Evolutionary conservation across 164 flowering plant genomes (phyloP).

Genomic region (Vitis labrusca): DNA sequence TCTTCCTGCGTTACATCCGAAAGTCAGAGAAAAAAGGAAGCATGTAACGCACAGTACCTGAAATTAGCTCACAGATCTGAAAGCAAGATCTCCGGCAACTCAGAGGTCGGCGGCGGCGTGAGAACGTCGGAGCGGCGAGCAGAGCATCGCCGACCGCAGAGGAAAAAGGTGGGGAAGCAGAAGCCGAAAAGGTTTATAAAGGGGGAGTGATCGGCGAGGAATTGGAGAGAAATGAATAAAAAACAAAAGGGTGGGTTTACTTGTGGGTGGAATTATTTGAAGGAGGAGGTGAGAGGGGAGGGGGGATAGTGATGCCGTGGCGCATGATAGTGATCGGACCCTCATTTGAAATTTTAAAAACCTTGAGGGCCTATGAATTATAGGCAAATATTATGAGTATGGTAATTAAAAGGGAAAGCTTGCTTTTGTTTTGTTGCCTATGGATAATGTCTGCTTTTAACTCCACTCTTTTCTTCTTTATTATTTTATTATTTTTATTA

Average conservation of each 20-base stretch:
- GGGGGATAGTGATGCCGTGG: slow-evolving; percentile 32
- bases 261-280: slow-evolving; percentile 26
- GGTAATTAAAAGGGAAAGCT: slow-evolving; percentile 13
- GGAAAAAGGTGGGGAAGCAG: not conserved
- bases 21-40: slow-evolving; percentile 4
- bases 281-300: not conserved
- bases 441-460: not conserved
- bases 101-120: not conserved
- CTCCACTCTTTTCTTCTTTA: no score
- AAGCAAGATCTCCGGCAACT: slow-evolving; percentile 6
- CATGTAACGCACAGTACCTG: slow-evolving; percentile 4
- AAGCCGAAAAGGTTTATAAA: not conserved
- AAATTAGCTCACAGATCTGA: slow-evolving; percentile 1
- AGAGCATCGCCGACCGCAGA: not conserved
- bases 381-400: not conserved
- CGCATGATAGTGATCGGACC: slow-evolving; percentile 43
- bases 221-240: slow-evolving; percentile 4
- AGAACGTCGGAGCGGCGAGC: slow-evolving; percentile 1
- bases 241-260: slow-evolving; percentile 6
- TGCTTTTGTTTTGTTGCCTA: slow-evolving; percentile 17
- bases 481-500: no score
- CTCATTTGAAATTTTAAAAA: not conserved
- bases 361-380: no score
- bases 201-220: slow-evolving; percentile 20
- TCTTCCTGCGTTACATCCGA: slow-evolving; percentile 1